A percentile compares a stretch with the other conserved stretches of the same genome.
These are phyloP conservation scores for Cutaneotrichosporon curvatum DNA, from an alignment of 1,284 basidiomycete species.

Conservation along the genomic window DNA sequence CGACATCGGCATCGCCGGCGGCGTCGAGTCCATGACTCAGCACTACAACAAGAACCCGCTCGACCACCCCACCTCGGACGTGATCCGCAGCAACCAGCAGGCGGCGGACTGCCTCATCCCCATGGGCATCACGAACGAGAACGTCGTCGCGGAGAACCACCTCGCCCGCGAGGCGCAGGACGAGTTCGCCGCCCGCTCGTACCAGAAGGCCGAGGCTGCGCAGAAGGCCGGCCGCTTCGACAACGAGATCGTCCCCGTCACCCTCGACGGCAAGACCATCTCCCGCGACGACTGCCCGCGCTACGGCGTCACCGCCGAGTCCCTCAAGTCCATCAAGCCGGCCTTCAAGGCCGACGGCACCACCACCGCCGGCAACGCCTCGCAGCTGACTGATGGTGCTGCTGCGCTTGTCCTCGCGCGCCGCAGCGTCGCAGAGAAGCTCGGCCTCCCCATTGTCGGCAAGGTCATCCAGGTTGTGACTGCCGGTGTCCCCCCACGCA, in stretches of 20 bases:
- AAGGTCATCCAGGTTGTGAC: constrained; percentile 71
- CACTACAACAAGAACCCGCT: constrained; percentile 67
- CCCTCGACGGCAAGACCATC: constrained; percentile 56
- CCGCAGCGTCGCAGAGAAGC: constrained; percentile 70
- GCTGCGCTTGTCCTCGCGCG: constrained; percentile 81
- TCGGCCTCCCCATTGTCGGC: constrained; percentile 78
- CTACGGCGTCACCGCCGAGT: constrained; percentile 76
- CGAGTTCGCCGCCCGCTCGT: constrained; percentile 74
- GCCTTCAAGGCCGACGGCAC: constrained; percentile 71
- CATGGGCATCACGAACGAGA: constrained; percentile 93
- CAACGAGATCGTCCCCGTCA: constrained; percentile 75
- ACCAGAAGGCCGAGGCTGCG: constrained; percentile 69
- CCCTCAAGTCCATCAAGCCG: constrained; percentile 75
- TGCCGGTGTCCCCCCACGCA: constrained; percentile 70
- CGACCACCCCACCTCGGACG: constrained; percentile 70
- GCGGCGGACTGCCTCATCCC: constrained; percentile 88
- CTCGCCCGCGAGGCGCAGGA: constrained; percentile 71
- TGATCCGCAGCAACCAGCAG: constrained; percentile 58
- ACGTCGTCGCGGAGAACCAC: constrained; percentile 55
- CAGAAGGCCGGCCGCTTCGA: constrained; percentile 79
- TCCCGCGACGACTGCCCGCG: constrained; percentile 78
- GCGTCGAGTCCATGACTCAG: constrained; percentile 92
- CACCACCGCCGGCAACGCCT: constrained; percentile 55
- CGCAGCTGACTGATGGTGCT: constrained; percentile 90
- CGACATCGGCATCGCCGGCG: constrained; percentile 89